phyloP scores from a whole-genome alignment of 176 grass and related monocot genomes.

The Rhynchospora pubera region DNA sequence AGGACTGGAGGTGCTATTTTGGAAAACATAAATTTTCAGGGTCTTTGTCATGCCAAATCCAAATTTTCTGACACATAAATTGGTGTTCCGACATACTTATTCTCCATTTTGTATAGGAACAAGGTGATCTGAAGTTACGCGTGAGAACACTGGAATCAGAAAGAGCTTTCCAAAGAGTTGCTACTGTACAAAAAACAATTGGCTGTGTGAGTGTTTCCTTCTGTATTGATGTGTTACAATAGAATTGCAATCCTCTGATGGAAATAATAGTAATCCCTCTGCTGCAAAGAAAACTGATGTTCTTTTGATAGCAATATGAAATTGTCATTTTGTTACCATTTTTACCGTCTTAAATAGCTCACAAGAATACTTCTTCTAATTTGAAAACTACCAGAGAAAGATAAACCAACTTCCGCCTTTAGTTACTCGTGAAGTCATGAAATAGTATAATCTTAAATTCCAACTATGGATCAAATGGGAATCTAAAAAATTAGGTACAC shows the following conservation, averaged over 20 bases:
- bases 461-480: neutral
- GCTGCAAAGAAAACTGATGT: neutral
- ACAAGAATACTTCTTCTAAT: neutral
- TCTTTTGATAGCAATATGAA: neutral
- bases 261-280: neutral
- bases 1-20: constrained; percentile 2
- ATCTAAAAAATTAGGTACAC: neutral
- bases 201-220: constrained; percentile 70
- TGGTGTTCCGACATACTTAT: neutral
- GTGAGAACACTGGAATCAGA: constrained; percentile 95
- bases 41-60: neutral
- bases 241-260: constrained; percentile 9
- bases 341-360: neutral
- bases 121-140: constrained; percentile 97
- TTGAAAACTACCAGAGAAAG: neutral
- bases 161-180: constrained; percentile 93
- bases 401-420: neutral
- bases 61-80: neutral
- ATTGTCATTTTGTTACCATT: neutral
- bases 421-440: neutral
- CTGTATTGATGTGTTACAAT: neutral
- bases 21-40: neutral
- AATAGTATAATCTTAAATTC: neutral
- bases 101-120: no score
- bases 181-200: constrained; percentile 80